A percentile compares a stretch with the other conserved stretches of the same genome.
phyloP scores from a whole-genome alignment of 139 green algal species.

The Chlamydomonas sphaeroides region DNA sequence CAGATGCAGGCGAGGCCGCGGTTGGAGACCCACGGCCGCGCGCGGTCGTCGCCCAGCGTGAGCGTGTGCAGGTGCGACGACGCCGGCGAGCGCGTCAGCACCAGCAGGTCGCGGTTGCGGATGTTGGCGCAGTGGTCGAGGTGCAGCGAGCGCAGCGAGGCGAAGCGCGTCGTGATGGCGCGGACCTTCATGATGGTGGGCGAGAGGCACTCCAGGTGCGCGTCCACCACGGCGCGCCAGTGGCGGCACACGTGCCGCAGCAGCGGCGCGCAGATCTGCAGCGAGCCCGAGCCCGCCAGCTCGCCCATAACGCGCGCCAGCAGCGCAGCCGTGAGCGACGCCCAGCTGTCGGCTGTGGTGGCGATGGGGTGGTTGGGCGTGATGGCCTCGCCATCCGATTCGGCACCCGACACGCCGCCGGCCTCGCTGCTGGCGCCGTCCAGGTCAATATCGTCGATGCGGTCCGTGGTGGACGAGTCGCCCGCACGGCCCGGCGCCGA shows the following conservation, averaged over 20 bases:
- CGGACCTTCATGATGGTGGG: slow-evolving; percentile 40
- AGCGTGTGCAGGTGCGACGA: slow-evolving; percentile 43
- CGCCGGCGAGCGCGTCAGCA: slow-evolving; percentile 23
- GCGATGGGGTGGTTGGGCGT: slow-evolving; percentile 31
- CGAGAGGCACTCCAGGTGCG: slow-evolving; percentile 42
- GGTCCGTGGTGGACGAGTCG: slow-evolving; percentile 8
- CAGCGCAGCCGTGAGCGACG: slow-evolving; percentile 33
- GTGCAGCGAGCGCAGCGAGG: slow-evolving; percentile 47
- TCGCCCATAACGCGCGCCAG: slow-evolving; percentile 42
- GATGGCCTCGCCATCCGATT: background rate
- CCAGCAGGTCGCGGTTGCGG: slow-evolving; percentile 51
- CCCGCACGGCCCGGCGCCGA: background rate
- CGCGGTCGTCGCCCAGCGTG: slow-evolving; percentile 54
- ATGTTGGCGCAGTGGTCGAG: slow-evolving; percentile 49
- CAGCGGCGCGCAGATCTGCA: background rate
- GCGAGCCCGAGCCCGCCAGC: slow-evolving; percentile 23
- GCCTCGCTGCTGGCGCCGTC: background rate
- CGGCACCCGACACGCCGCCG: background rate
- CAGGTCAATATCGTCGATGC: background rate
- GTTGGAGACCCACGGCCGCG: slow-evolving; percentile 57
- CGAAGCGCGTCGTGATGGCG: slow-evolving; percentile 46
- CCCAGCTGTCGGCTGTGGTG: slow-evolving; percentile 29
- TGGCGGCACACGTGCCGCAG: slow-evolving; percentile 54
- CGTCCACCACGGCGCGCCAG: slow-evolving; percentile 50
- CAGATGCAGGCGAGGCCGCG: slow-evolving; percentile 41